Base-by-base conservation (phyloP, 2,329 filamentous ascomycete species). In the Curvularia verruculosa region DNA sequence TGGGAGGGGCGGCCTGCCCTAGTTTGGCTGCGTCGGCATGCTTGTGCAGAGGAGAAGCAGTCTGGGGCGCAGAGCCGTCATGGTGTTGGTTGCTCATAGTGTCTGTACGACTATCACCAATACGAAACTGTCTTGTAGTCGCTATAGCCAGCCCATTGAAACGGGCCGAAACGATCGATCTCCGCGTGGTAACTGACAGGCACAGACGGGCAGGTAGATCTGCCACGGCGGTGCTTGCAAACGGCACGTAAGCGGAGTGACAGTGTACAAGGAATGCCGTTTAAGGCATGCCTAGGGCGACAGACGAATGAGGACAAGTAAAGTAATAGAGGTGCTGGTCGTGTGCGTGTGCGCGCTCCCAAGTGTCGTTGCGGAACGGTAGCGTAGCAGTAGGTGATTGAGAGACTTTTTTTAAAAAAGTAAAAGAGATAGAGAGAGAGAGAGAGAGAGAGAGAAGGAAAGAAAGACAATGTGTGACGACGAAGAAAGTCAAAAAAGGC, bases 31-130 rank as follows among this genome's bases (percentile, higher is more conserved):
- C 29, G 31, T 34, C 49, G 40, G 55, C 52, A 46, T 43, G 54
- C 34, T 52, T 59, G 26, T 56, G 43, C 44, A 52, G 34, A 24
- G 49, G 13, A 36, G 54, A 43, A 49, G 54, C 49, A 53, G 55
- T 52, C 12, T 54, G 59, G 50, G 62, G 54, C 24, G 40, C 29
- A 24, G 56, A 58, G 56, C 52, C 60, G 47, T 58, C 63, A 26
- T 52, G 57, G 39, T 52, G 49, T 57, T 55, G 55, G 45, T 54
- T 43, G 47, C 15, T 54, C 46, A 31, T 43, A 31, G 23, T 49
- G n/a, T 40, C 51, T 54, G 51, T 19, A 49, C 49, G 21, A 31
- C 36, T 41, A 29, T 58, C 51, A 46, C 46, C 37, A 46, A 47
- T 49, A 40, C 51, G 21, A 44, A 26, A 28, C 48, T 23, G 40